Percentiles rank a stretch among this genome's conserved stretches.
Evolutionary conservation across 2,329 filamentous ascomycete genomes (phyloP).

Genomic region (Arthroderma uncinatum): DNA sequence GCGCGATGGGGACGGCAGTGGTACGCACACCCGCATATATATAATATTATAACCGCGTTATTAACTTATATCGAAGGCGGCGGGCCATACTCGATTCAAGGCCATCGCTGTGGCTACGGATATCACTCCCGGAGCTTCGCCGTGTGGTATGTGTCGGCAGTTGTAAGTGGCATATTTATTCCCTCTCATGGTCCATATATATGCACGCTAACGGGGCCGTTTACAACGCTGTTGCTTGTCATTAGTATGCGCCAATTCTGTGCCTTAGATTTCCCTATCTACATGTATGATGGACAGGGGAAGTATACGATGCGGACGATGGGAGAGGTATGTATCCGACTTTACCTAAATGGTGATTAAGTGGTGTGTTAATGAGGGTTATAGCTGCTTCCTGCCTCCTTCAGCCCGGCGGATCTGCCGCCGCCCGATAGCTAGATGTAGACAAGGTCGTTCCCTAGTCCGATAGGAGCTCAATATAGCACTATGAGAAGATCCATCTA

Average conservation of each 20-base stretch:
- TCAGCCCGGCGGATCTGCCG: slow-evolving; percentile 51
- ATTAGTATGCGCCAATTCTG: slow-evolving; percentile 61
- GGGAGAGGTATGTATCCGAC: slow-evolving; percentile 26
- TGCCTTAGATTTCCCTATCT: slow-evolving; percentile 56
- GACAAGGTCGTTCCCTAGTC: too few relatives aligned
- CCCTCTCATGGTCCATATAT: neutral
- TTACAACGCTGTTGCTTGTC: slow-evolving; percentile 7
- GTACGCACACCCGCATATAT: slow-evolving; percentile 19
- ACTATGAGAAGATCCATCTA: too few relatives aligned
- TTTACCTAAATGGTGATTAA: slow-evolving; percentile 8
- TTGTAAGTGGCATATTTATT: slow-evolving; percentile 45
- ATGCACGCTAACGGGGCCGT: neutral
- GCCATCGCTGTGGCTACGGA: slow-evolving; percentile 82
- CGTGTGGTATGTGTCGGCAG: slow-evolving; percentile 94
- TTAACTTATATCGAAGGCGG: slow-evolving; percentile 23
- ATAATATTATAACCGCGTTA: neutral
- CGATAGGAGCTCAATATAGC: too few relatives aligned
- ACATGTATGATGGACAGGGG: slow-evolving; percentile 84
- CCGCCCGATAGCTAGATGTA: neutral
- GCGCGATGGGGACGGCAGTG: slow-evolving; percentile 74
- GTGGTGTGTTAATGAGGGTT: slow-evolving; percentile 2
- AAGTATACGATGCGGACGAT: slow-evolving; percentile 40
- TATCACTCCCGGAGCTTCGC: slow-evolving; percentile 53
- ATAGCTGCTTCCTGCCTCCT: slow-evolving; percentile 57
- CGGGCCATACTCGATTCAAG: slow-evolving; percentile 49